Base-by-base conservation (phyloP, 2,329 filamentous ascomycete species). In the Trichoderma pleuroti region DNA sequence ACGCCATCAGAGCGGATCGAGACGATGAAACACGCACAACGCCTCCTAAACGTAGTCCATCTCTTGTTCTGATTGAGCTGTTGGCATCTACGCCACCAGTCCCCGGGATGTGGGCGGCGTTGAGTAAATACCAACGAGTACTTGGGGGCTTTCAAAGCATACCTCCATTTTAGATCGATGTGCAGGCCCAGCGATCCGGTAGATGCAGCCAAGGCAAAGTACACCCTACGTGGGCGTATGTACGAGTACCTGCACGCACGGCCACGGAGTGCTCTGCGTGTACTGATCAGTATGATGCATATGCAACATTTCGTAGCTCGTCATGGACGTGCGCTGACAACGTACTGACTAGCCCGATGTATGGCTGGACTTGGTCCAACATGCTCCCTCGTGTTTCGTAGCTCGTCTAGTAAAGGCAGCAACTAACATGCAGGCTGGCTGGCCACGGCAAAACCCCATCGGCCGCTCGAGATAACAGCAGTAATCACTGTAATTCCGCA, bases 141-240 rank as follows among this genome's bases (percentile, higher is more conserved):
- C 16, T 10, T 36, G 16, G 18, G 18, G 21, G 26, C 10, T 28
- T 18, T 10, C 28, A 10, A 62, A n/a, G 34, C 18, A 9, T 12
- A 39, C 52, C 26, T 70, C 9, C 18, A 18, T 36, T 36, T 59
- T 54, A n/a, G 57, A 62, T 54, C 42, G 56, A 34, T 46, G 26
- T 30, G 42, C 30, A 63, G 67, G 46, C 24, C 70, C 57, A 71
- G 42, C 57, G 70, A 69, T 69, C 57, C 34, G 65, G 57, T 71
- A 26, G 21, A 59, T 36, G 42, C 56, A 56, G 30, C 54, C 32
- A 46, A 56, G 5, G 32, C 11, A 24, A 52, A 52, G 46, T 24
- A 14, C 28, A 5, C 54, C 65, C 9, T 18, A 18, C 64, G 5
- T 49, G 28, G 8, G 49, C 11, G 21, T 12, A 56, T 21, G 12